Evolutionary conservation across 129 eudicot species (phyloP), one percentile per base, ranked within the genome.

Genomic region (Silybum marianum): DNA sequence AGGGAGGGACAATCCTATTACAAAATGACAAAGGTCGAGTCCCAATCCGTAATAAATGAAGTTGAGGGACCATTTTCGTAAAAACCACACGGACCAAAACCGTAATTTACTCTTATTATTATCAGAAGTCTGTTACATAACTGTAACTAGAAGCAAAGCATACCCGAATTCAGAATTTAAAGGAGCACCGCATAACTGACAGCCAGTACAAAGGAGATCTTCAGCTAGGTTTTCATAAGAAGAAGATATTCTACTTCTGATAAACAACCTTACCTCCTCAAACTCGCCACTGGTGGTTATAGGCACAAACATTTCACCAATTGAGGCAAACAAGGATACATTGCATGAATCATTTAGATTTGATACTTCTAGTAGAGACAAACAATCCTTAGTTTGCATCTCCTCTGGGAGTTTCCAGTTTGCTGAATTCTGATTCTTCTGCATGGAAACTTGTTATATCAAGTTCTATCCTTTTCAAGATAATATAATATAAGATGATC

Each of bases 261-360:
- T 84, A 80, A 93, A 93, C 93, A 91, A 90, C 39, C 87, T 83
- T 76, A 90, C 98, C 44, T 76, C 89, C 25, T 87, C 92, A 71
- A 72, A 63, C 72, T 91, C 97, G 1, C 87, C 83, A 46, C 85
- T 77, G 88, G 86, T 83, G 48, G 87, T 89, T 39, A 87, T 82
- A 16, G 95, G 97, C 71, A 93, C 79, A 87, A 93, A 93, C 80
- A 93, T 87, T 78, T 91, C 98, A 73, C 91, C 92, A 71, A 93
- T 84, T 21, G 95, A 90, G 24, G 97, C 98, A 78, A 72, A 81
- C 62, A 93, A 87, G n/a, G 75, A 85, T 7, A 86, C 88, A 80
- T 84, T 87, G 70, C 90, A 90, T 72, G 89, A 81, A 72, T 79
- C 73, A 23, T 82, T 67, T 73, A 91, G 81, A 71, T 69, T 73